Conservation (phyloP, 805 yeast genomes). For the Kodamaea neixiangensis region DNA sequence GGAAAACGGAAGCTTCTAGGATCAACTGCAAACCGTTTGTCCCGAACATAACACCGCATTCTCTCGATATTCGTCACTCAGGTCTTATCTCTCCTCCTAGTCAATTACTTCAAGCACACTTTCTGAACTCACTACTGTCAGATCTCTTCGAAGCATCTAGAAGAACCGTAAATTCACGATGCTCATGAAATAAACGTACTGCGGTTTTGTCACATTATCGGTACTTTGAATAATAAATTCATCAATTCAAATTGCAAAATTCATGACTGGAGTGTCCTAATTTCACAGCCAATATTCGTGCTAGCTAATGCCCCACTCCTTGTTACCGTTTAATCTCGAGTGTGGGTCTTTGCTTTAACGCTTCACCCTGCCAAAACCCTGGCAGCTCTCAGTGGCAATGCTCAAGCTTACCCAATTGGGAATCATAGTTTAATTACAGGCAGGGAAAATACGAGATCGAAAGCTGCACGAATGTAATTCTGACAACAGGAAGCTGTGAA, state of each 20-base stretch:
- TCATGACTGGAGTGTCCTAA: background rate
- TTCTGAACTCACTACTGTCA: no score
- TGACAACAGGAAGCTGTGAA: background rate
- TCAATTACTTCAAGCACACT: no score
- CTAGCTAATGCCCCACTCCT: background rate
- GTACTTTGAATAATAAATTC: background rate
- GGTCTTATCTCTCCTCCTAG: no score
- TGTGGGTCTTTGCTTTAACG: background rate
- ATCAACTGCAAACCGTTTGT: no score
- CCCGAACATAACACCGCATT: no score
- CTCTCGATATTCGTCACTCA: no score
- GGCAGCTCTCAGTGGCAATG: background rate
- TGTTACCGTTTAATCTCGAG: background rate
- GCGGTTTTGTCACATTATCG: background rate
- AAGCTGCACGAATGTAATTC: background rate
- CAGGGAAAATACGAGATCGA: background rate
- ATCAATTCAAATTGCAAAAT: background rate
- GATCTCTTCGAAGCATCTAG: background rate
- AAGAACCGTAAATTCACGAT: background rate
- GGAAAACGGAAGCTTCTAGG: no score
- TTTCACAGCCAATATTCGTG: background rate
- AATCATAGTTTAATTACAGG: background rate
- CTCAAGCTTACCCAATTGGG: background rate
- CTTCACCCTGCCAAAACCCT: background rate
- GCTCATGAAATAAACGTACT: background rate